phyloP scores from a whole-genome alignment of 148 eudicot species.

The Linanthus parryae region DNA sequence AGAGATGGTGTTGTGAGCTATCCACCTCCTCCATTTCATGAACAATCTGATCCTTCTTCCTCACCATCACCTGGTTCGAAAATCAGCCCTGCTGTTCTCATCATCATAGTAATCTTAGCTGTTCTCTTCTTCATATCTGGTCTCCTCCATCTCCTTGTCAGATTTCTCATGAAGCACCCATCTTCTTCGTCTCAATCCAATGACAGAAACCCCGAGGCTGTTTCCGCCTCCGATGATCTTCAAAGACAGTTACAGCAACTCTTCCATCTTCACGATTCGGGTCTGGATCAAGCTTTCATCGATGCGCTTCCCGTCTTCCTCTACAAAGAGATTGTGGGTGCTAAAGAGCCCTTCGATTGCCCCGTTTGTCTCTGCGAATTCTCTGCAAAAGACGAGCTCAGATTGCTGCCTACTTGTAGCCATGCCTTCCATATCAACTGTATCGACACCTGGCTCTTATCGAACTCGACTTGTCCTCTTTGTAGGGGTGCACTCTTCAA shows the following conservation, averaged over 20 bases:
- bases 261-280: slow-evolving; percentile 49
- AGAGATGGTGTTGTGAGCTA: slow-evolving; percentile 31
- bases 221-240: slow-evolving; percentile 33
- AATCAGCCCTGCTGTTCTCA: slow-evolving; percentile 43
- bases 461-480: neutral
- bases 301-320: slow-evolving; percentile 48
- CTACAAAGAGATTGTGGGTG: slow-evolving; percentile 37
- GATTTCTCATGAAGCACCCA: slow-evolving; percentile 41
- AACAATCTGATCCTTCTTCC: slow-evolving; percentile 11
- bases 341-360: slow-evolving; percentile 48
- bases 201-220: slow-evolving; percentile 33
- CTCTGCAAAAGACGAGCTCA: slow-evolving; percentile 30
- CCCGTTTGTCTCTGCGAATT: slow-evolving; percentile 57
- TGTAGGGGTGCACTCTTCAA: neutral
- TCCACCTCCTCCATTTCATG: slow-evolving; percentile 29
- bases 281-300: slow-evolving; percentile 42
- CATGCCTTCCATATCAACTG: neutral
- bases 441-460: neutral
- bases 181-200: slow-evolving; percentile 41
- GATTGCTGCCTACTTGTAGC: neutral
- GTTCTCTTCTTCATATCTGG: slow-evolving; percentile 43
- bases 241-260: slow-evolving; percentile 44
- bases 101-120: slow-evolving; percentile 41
- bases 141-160: slow-evolving; percentile 39
- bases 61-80: slow-evolving; percentile 17